A percentile compares a stretch with the other conserved stretches of the same genome.
Conservation (phyloP, 768 basidiomycete genomes). For the Auricularia cornea region DNA sequence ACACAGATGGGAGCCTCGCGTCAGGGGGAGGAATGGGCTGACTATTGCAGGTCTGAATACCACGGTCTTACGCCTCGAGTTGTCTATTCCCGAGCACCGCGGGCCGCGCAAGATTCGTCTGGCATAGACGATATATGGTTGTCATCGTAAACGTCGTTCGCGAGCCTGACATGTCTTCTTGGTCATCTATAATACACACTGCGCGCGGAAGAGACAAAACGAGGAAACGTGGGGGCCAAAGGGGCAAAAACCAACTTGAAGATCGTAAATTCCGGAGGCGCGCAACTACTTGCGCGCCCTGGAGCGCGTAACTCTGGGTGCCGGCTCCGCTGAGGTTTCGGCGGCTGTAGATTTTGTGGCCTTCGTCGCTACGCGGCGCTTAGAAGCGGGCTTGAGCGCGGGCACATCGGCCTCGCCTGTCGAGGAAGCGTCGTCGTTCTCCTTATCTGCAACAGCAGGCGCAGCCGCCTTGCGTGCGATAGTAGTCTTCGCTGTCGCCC, state of each 20-base stretch:
- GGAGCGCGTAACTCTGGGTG: background rate
- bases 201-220: background rate
- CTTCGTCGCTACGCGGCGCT: background rate
- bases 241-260: no score
- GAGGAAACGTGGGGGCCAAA: background rate
- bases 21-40: constrained; percentile 45
- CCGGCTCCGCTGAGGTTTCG: background rate
- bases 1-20: constrained; percentile 51
- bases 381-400: background rate
- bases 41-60: constrained; percentile 51
- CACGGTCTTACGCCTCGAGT: background rate
- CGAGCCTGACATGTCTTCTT: no score
- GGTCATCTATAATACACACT: no score
- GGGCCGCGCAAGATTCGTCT: background rate
- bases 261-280: background rate
- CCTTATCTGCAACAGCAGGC: background rate
- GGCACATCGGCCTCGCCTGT: background rate
- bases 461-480: background rate
- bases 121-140: background rate
- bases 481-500: background rate
- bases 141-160: background rate
- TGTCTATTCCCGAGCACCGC: background rate
- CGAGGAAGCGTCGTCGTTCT: background rate
- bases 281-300: background rate
- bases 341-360: background rate